Evolutionary conservation across 1,284 basidiomycete species (phyloP), one percentile per base, ranked within the genome.

Genomic region (Melampsora larici-populina): DNA sequence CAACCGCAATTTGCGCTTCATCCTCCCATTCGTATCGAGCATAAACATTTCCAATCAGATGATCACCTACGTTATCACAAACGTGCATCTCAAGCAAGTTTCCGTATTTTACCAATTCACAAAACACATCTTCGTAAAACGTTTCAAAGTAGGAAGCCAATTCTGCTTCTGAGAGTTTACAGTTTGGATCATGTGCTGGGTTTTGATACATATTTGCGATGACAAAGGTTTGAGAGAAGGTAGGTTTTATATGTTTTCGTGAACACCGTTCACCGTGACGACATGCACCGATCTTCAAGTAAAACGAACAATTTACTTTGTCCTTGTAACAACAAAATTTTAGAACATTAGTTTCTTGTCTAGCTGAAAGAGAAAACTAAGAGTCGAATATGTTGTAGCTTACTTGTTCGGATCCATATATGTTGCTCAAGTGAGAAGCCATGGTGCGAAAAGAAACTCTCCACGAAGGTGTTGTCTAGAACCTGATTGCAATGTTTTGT

Each of bases 121-220:
- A 81, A 71, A 84, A 86, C 62, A 85, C 84, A 81, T 82, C 82
- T 85, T 97, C 93, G 83, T 96, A 99, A 78, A 99, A 96, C 0
- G 92, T 91, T 84, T 99, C 96, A 84, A 99, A 99, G 65, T 95
- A 92, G 80, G 92, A 90, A 85, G 97, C 94, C 7, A 98, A 86
- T 83, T 98, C 93, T 84, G 91, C 89, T 82, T 91, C 89, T 24
- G 89, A 89, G 82, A 97, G 86, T 85, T 92, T 90, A 88, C 92
- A 90, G 82, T 94, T 88, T 55, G 93, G 92, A 82, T 94, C 91
- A 81, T 96, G 92, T 0, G 92, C 91, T 0, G 97, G 97, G 85
- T 99, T 99, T 84, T 98, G 94, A 85, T 98, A 99, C 69, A 99
- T 94, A 83, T 99, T 99, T n/a, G 94, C 93, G 24, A 99, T 88